phyloP scores from a whole-genome alignment of 164 flowering plant species.

The Aristolochia contorta region DNA sequence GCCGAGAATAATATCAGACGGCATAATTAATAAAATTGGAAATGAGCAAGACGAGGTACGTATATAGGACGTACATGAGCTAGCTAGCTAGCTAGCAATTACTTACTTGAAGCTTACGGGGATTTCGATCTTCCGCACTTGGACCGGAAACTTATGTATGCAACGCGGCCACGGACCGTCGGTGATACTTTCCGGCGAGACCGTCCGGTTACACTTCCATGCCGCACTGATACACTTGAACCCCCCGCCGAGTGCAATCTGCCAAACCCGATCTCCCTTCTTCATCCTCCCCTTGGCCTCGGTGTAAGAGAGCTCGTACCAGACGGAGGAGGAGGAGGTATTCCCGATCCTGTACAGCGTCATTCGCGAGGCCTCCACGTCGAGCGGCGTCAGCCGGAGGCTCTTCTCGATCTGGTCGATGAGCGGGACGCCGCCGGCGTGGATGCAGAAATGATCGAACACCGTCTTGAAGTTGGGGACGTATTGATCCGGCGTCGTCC shows the following conservation, averaged over 20 bases:
- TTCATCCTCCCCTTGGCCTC: not conserved
- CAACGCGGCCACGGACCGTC: not conserved
- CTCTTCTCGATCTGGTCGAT: conserved; percentile 86
- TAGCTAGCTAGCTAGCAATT: too few species aligned
- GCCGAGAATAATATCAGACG: too few species aligned
- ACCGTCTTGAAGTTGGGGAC: conserved; percentile 80
- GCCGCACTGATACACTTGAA: conserved; percentile 79
- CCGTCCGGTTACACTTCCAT: conserved; percentile 56
- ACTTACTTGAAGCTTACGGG: not conserved
- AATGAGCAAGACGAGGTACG: too few species aligned
- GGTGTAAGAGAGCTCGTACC: not conserved
- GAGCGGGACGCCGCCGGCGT: conserved; percentile 79
- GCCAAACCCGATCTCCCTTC: conserved; percentile 48
- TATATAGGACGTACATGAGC: too few species aligned
- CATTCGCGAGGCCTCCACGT: not conserved
- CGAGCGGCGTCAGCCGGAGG: conserved; percentile 7
- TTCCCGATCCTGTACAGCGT: not conserved
- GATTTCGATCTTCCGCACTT: not conserved
- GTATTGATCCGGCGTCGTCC: conserved; percentile 63
- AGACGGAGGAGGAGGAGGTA: not conserved
- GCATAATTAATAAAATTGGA: too few species aligned
- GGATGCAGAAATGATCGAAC: conserved; percentile 75
- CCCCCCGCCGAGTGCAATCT: conserved; percentile 73
- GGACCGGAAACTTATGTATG: not conserved
- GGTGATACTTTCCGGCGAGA: conserved; percentile 25